Conservation (phyloP, 345 rosid species). For the Eutrema heterophyllum region DNA sequence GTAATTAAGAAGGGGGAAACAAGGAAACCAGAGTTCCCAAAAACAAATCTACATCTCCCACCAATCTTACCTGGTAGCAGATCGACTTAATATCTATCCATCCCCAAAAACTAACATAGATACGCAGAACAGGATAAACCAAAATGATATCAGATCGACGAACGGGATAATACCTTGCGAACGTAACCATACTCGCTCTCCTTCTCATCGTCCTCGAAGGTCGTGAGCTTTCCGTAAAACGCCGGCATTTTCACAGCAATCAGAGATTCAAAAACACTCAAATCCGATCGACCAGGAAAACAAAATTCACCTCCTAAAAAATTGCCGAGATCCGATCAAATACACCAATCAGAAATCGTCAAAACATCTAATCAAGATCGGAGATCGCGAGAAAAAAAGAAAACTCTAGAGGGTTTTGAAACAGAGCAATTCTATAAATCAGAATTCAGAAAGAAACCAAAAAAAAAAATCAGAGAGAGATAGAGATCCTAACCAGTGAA, state of each 20-base stretch:
- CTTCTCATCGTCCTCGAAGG: slow-evolving; percentile 93
- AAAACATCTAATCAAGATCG: not conserved
- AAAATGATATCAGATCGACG: slow-evolving; percentile 22
- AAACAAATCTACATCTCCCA: slow-evolving; percentile 16
- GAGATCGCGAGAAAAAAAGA: slow-evolving; percentile 16
- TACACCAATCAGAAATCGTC: not conserved
- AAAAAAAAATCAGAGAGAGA: not conserved
- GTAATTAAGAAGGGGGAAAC: not conserved
- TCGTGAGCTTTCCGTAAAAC: slow-evolving; percentile 76
- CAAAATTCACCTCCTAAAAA: slow-evolving; percentile 17
- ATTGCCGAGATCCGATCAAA: slow-evolving; percentile 34
- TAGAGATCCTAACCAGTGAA: slow-evolving; percentile 31
- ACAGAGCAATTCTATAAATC: not conserved
- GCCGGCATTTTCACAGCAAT: slow-evolving; percentile 58
- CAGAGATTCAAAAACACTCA: slow-evolving; percentile 9
- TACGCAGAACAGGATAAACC: not conserved
- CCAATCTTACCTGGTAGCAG: not conserved
- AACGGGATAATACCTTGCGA: slow-evolving; percentile 60
- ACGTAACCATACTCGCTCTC: slow-evolving; percentile 99
- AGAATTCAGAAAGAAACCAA: slow-evolving; percentile 13
- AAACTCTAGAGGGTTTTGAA: slow-evolving; percentile 14
- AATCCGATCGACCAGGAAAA: not conserved
- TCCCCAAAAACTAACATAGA: not conserved
- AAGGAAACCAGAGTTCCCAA: not conserved
- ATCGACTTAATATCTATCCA: slow-evolving; percentile 4